phyloP scores from a whole-genome alignment of 2,329 filamentous ascomycete species.

The Aspergillus clavatus region DNA sequence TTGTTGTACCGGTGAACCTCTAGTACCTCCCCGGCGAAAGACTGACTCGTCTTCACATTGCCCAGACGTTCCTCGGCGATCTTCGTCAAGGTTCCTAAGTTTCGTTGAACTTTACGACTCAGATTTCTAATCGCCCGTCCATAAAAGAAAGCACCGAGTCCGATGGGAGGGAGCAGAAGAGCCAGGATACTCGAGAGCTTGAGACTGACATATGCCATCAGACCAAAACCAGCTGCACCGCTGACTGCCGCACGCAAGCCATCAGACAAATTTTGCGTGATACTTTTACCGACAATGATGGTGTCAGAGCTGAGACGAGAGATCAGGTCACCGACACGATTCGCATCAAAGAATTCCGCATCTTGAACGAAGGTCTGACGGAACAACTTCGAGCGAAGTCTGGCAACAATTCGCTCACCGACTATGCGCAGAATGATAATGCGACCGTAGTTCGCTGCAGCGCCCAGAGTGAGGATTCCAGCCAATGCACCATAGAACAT shows the following conservation, averaged over 20 bases:
- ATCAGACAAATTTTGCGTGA: constrained; percentile 95
- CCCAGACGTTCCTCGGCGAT: constrained; percentile 97
- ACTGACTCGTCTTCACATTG: constrained; percentile 93
- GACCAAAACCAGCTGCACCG: constrained; percentile 77
- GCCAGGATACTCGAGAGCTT: constrained; percentile 83
- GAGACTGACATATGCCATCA: constrained; percentile 95
- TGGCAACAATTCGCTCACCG: constrained; percentile 87
- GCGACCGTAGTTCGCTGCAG: constrained; percentile 85
- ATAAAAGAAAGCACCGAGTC: constrained; percentile 85
- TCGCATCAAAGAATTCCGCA: constrained; percentile 97
- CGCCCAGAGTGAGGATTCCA: constrained; percentile 72
- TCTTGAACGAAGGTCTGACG: constrained; percentile 92
- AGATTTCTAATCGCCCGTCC: constrained; percentile 83
- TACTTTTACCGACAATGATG: constrained; percentile 96
- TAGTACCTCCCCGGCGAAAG: constrained; percentile 87
- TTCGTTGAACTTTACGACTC: constrained; percentile 89
- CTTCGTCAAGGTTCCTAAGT: constrained; percentile 86
- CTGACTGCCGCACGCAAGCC: constrained; percentile 88
- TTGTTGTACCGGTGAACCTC: constrained; percentile 88
- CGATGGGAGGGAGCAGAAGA: constrained; percentile 85
- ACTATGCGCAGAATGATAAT: constrained; percentile 92
- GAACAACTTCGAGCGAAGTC: constrained; percentile 84
- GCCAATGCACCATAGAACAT: constrained; percentile 85
- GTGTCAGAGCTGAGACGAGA: constrained; percentile 94
- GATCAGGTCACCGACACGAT: constrained; percentile 92